These are phyloP conservation scores for Guyanaporus albipodus DNA, from an alignment of 768 basidiomycete species.

Conservation along the genomic window DNA sequence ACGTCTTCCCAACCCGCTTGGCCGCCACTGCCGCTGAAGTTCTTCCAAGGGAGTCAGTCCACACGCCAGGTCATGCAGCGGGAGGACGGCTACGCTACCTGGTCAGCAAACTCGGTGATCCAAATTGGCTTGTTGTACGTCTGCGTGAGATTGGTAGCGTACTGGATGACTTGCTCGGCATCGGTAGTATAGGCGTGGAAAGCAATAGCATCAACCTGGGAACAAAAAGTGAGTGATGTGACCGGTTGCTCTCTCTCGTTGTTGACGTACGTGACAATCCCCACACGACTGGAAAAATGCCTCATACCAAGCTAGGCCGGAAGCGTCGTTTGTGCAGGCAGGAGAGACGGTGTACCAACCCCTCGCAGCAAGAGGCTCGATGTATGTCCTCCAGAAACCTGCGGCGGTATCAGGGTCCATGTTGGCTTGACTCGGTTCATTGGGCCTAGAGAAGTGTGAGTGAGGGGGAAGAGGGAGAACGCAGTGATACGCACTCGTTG, in stretches of 20 bases:
- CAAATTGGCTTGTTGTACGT: conserved; percentile 41
- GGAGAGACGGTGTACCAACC: conserved; percentile 65
- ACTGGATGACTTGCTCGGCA: conserved; percentile 45
- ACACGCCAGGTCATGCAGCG: not conserved
- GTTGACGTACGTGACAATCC: conserved; percentile 50
- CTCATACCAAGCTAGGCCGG: conserved; percentile 62
- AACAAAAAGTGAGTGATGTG: not conserved
- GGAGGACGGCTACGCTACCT: conserved; percentile 43
- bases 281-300: conserved; percentile 50
- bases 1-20: conserved; percentile 35
- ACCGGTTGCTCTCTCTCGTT: not conserved
- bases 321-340: conserved; percentile 57
- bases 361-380: conserved; percentile 49
- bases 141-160: conserved; percentile 44
- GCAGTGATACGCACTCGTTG: conserved; percentile 62
- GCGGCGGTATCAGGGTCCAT: conserved; percentile 48
- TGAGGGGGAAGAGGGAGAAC: not conserved
- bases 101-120: conserved; percentile 71
- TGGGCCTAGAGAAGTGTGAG: conserved; percentile 48
- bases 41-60: conserved; percentile 32
- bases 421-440: conserved; percentile 59
- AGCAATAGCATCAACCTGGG: conserved; percentile 52
- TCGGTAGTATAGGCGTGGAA: conserved; percentile 68
- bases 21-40: conserved; percentile 43
- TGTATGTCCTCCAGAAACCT: conserved; percentile 54